Base-by-base conservation (phyloP, 305 asterid species). In the Fraxinus platypoda region DNA sequence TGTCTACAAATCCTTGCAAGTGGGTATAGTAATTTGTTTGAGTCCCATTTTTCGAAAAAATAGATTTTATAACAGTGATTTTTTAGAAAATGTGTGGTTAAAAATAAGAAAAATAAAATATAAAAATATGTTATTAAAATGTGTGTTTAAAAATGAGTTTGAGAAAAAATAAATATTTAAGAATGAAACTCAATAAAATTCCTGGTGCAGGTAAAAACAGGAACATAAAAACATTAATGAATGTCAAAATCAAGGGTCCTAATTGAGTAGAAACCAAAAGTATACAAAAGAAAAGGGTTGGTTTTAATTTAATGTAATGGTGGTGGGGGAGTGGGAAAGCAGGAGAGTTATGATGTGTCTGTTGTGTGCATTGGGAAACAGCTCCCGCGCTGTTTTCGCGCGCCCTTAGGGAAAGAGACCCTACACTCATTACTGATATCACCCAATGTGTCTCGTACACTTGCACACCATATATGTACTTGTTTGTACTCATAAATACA, bases 341-440 rank as follows among this genome's bases (percentile, higher is more conserved):
- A 21, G 34, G 21, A 28, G 74, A 68, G 74, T 68, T 26, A 68
- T 28, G 74, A 68, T 68, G 19, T 68, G 74, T 68, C 74, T 68
- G 38, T 68, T 77, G 33, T 54, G 78, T 75, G 87, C 82, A 81
- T 83, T 82, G 87, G 91, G 91, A 87, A 90, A 90, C 92, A 90
- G 84, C 86, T 76, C 91, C 91, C 93, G 91, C 93, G 91, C 80
- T 87, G 88, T 90, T 90, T 87, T 78, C 91, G 93, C 91, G 91
- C 88, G 93, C 86, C 78, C 64, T 30, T 12, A 70, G 76, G 43
- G 83, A 75, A 49, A 19, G 82, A 76, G 83, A 6, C 81, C 83
- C 46, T 81, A 7, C 57, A 25, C 28, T 64, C 33, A 23, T 64
- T 25, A 54, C 66, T 76, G 74, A 43, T 62, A 75, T 76, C 73